phyloP scores from a whole-genome alignment of 257 asterid genomes.

The Asclepias syriaca region DNA sequence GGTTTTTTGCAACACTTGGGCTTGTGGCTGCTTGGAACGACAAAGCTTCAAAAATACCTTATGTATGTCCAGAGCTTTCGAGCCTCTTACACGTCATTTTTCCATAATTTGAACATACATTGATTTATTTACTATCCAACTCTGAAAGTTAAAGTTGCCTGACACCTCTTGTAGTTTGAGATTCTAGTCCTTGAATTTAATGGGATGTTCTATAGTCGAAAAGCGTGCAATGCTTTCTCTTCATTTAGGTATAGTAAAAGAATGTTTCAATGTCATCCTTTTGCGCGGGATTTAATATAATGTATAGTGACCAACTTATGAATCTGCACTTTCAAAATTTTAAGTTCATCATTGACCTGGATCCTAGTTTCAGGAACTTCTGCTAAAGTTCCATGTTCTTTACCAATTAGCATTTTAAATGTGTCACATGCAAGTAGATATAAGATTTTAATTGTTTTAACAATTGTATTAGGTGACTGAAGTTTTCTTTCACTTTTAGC shows the following conservation, averaged over 20 bases:
- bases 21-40: constrained; percentile 81
- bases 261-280: background rate
- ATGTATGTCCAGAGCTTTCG: constrained; percentile 44
- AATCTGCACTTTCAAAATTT: background rate
- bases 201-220: background rate
- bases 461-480: background rate
- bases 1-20: constrained; percentile 69
- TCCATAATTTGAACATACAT: background rate
- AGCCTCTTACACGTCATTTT: background rate
- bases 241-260: background rate
- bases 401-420: background rate
- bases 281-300: background rate
- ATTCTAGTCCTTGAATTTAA: background rate
- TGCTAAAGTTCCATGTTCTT: background rate
- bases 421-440: background rate
- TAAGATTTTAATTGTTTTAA: background rate
- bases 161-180: background rate
- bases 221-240: background rate
- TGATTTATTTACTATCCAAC: background rate
- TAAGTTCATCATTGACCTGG: background rate
- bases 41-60: constrained; percentile 84
- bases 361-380: background rate
- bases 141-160: background rate
- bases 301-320: background rate
- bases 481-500: background rate